phyloP scores from a whole-genome alignment of 78 protist species.

The Ministeria vibrans region DNA sequence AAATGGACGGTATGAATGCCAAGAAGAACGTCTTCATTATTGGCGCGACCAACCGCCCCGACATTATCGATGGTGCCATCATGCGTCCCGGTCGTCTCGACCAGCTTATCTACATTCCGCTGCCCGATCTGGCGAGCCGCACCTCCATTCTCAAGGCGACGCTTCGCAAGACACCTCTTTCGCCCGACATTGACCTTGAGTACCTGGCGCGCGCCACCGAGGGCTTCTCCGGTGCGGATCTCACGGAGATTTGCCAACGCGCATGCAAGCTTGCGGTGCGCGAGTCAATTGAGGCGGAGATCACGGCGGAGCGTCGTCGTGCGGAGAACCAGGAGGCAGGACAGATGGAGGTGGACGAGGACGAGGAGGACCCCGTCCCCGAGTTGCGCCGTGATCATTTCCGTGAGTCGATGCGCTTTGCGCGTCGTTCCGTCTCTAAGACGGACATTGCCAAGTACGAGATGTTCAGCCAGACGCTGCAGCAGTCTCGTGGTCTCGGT shows the following conservation, averaged over 20 bases:
- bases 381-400: conserved; percentile 90
- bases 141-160: conserved; percentile 84
- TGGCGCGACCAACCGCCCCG: conserved; percentile 99
- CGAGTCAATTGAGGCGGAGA: conserved; percentile 81
- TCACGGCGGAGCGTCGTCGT: conserved; percentile 35
- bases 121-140: conserved; percentile 96
- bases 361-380: conserved; percentile 86
- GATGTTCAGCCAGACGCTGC: conserved; percentile 84
- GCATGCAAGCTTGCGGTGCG: conserved; percentile 96
- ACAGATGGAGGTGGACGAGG: conserved; percentile 32
- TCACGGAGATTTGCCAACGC: conserved; percentile 97
- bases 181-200: conserved; percentile 82
- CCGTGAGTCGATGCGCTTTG: conserved; percentile 86
- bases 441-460: conserved; percentile 93
- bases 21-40: conserved; percentile 99
- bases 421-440: conserved; percentile 93
- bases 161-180: conserved; percentile 92
- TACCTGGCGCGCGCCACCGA: conserved; percentile 80
- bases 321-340: conserved; percentile 17
- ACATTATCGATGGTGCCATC: conserved; percentile 99
- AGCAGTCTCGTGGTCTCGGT: conserved; percentile 40
- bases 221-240: conserved; percentile 99
- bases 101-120: conserved; percentile 99
- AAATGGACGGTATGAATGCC: conserved; percentile 98
- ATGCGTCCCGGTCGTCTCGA: conserved; percentile 98